phyloP scores from a whole-genome alignment of 768 basidiomycete genomes.

The Pulveroboletus frians region DNA sequence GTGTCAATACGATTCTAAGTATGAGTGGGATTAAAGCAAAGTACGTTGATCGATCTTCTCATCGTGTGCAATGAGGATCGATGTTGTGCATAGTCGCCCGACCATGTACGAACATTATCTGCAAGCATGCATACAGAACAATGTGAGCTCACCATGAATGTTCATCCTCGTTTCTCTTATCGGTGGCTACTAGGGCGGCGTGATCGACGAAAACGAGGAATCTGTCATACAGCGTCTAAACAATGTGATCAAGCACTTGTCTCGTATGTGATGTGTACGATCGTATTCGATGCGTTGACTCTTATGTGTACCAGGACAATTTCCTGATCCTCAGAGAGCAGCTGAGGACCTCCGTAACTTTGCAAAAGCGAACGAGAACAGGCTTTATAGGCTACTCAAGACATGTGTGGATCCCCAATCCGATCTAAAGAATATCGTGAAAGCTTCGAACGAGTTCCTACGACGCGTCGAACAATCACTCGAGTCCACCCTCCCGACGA shows the following conservation, averaged over 20 bases:
- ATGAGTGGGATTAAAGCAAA: conserved; percentile 58
- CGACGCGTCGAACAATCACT: conserved; percentile 71
- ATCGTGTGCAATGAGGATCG: background rate
- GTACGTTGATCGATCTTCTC: conserved; percentile 35
- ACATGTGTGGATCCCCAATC: conserved; percentile 80
- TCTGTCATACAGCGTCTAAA: conserved; percentile 51
- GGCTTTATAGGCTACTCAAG: conserved; percentile 80
- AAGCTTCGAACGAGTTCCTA: conserved; percentile 76
- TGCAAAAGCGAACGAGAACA: conserved; percentile 79
- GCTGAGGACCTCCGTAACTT: conserved; percentile 76
- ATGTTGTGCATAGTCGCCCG: conserved; percentile 51
- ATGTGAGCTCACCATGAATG: conserved; percentile 48
- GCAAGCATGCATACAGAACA: conserved; percentile 71
- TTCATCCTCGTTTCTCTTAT: background rate
- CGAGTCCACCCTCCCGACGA: conserved; percentile 56
- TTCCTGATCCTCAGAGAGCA: conserved; percentile 69
- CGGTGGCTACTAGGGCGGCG: conserved; percentile 62
- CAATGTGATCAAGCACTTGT: conserved; percentile 48
- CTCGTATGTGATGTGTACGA: conserved; percentile 43
- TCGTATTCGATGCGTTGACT: background rate
- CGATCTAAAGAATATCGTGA: conserved; percentile 74
- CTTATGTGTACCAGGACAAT: conserved; percentile 36
- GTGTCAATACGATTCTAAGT: conserved; percentile 50
- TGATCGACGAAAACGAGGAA: conserved; percentile 83
- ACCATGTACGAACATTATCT: conserved; percentile 66